Percentiles rank a stretch among this genome's conserved stretches.
phyloP scores from a whole-genome alignment of 2,329 filamentous ascomycete genomes.

The Sporothrix dimorphospora region DNA sequence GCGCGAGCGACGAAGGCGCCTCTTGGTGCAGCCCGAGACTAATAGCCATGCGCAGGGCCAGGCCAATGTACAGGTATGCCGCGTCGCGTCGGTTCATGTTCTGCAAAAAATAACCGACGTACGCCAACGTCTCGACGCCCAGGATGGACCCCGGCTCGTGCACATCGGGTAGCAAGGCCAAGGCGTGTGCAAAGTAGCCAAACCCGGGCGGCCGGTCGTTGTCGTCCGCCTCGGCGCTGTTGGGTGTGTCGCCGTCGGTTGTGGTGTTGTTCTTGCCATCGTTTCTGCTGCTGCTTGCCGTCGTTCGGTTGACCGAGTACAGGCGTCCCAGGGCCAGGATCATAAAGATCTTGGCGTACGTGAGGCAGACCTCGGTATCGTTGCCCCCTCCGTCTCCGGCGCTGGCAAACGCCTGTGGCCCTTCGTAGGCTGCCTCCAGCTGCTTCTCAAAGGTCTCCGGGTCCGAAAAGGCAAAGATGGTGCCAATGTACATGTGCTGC shows the following conservation, averaged over 20 bases:
- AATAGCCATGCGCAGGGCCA: slow-evolving; percentile 60
- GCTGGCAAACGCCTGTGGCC: slow-evolving; percentile 36
- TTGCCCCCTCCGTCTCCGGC: slow-evolving; percentile 41
- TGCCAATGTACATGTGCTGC: slow-evolving; percentile 60
- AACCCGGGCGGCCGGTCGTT: slow-evolving; percentile 54
- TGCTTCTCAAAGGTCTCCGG: slow-evolving; percentile 51
- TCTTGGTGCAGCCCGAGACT: slow-evolving; percentile 61
- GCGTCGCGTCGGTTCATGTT: slow-evolving; percentile 59
- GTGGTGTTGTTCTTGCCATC: slow-evolving; percentile 40
- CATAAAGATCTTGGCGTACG: slow-evolving; percentile 55
- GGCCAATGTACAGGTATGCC: slow-evolving; percentile 57
- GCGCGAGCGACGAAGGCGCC: slow-evolving; percentile 42
- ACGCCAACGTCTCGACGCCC: slow-evolving; percentile 58
- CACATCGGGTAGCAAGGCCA: slow-evolving; percentile 57
- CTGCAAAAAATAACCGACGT: slow-evolving; percentile 61
- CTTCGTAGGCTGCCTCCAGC: slow-evolving; percentile 49
- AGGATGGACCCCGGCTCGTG: slow-evolving; percentile 58
- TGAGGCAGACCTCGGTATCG: slow-evolving; percentile 52
- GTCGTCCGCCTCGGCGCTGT: background rate
- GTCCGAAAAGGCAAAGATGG: slow-evolving; percentile 58
- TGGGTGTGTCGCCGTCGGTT: background rate
- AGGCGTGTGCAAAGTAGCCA: slow-evolving; percentile 55
- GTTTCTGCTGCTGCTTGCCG: slow-evolving; percentile 39
- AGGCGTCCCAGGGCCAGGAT: slow-evolving; percentile 59
- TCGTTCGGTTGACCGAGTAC: slow-evolving; percentile 61